Evolutionary conservation across 805 yeast genomes (phyloP).

Genomic region (Pichia thaimueangensis): DNA sequence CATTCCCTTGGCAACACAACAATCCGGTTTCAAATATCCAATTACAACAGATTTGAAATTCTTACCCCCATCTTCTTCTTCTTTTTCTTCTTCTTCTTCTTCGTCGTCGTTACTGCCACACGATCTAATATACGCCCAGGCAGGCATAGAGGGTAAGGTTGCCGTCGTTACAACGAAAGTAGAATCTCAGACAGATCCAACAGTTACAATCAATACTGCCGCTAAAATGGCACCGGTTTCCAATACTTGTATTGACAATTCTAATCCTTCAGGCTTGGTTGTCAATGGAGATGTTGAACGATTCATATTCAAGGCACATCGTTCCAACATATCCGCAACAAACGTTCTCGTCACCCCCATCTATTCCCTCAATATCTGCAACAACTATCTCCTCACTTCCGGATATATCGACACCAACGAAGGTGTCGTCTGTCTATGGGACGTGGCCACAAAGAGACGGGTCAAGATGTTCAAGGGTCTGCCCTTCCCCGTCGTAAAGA

Average conservation of each 20-base stretch:
- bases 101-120: not conserved
- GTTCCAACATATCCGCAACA: slow-evolving; percentile 29
- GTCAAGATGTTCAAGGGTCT: slow-evolving; percentile 22
- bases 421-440: slow-evolving; percentile 29
- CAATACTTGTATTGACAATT: not conserved
- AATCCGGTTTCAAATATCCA: slow-evolving; percentile 59
- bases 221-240: slow-evolving; percentile 9
- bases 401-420: slow-evolving; percentile 17
- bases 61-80: slow-evolving; percentile 34
- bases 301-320: slow-evolving; percentile 81
- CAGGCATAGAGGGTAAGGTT: slow-evolving; percentile 79
- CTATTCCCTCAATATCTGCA: slow-evolving; percentile 12
- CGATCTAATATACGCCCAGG: slow-evolving; percentile 40
- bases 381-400: slow-evolving; percentile 20
- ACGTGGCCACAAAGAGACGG: slow-evolving; percentile 24
- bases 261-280: slow-evolving; percentile 4
- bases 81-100: too few relatives aligned
- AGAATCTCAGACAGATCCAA: slow-evolving; percentile 9
- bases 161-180: slow-evolving; percentile 61
- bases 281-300: slow-evolving; percentile 21
- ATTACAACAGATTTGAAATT: slow-evolving; percentile 49
- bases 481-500: slow-evolving; percentile 13
- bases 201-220: slow-evolving; percentile 9
- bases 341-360: slow-evolving; percentile 23
- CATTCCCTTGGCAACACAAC: slow-evolving; percentile 44